Conservation (phyloP, 1,284 basidiomycete species). For the Malassezia yamatoensis region DNA sequence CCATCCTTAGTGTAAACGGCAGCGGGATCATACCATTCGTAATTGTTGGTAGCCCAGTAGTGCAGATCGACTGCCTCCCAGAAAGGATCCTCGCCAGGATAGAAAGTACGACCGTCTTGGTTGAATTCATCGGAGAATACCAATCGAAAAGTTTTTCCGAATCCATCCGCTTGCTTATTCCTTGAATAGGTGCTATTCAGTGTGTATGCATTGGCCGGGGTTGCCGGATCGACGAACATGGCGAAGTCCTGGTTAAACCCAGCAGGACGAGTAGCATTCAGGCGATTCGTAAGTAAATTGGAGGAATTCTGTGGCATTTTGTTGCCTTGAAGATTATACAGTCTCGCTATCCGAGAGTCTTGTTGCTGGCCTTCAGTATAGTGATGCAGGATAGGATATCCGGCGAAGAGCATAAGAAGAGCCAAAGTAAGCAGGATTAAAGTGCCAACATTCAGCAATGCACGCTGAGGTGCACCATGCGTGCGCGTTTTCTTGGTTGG, state of each 20-base stretch:
- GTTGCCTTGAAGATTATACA: background rate
- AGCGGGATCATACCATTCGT: slow-evolving; percentile 60
- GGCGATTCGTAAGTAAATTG: background rate
- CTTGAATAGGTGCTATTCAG: slow-evolving; percentile 51
- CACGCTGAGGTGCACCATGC: slow-evolving; percentile 16
- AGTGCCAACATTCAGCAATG: slow-evolving; percentile 36
- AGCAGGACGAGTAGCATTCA: background rate
- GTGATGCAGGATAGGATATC: slow-evolving; percentile 37
- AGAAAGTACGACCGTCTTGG: slow-evolving; percentile 52
- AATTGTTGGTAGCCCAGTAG: slow-evolving; percentile 57
- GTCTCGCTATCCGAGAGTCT: background rate
- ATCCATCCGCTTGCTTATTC: background rate
- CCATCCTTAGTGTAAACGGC: slow-evolving; percentile 70
- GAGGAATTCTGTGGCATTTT: too few species aligned
- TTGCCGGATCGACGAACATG: slow-evolving; percentile 47
- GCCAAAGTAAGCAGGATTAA: slow-evolving; percentile 29
- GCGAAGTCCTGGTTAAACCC: background rate
- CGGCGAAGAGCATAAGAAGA: slow-evolving; percentile 38
- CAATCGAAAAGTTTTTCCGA: slow-evolving; percentile 28
- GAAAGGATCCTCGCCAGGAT: slow-evolving; percentile 55
- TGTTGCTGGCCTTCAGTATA: slow-evolving; percentile 1
- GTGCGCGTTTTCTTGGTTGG: background rate
- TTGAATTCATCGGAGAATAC: slow-evolving; percentile 49
- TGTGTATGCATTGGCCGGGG: slow-evolving; percentile 32
- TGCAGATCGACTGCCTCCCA: slow-evolving; percentile 64